These are phyloP conservation scores for Lenwebbia sp. DNA, from an alignment of 345 rosid genomes.

Conservation along the genomic window DNA sequence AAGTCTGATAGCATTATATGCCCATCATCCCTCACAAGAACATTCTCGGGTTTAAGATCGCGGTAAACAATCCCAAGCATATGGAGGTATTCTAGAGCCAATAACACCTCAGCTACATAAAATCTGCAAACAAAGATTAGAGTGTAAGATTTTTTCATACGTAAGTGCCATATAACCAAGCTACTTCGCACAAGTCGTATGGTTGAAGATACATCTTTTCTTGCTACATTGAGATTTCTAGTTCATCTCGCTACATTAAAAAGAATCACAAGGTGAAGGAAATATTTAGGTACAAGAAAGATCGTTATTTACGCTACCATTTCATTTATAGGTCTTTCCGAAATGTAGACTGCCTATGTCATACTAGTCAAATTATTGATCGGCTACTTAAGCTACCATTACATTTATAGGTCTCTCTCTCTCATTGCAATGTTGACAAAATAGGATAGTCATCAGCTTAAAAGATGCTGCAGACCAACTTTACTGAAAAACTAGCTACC, in stretches of 20 bases:
- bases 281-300: neutral
- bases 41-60: conserved; percentile 78
- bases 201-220: neutral
- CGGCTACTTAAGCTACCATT: no score
- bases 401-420: no score
- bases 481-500: neutral
- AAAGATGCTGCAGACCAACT: neutral
- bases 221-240: neutral
- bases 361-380: neutral
- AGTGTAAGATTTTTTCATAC: neutral
- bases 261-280: neutral
- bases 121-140: conserved; percentile 32
- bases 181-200: neutral
- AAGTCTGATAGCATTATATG: conserved; percentile 84
- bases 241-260: neutral
- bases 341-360: neutral
- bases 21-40: conserved; percentile 68
- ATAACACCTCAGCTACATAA: conserved; percentile 66
- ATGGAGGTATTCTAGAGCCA: conserved; percentile 67
- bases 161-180: neutral
- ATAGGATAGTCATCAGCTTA: neutral
- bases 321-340: neutral
- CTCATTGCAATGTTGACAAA: neutral
- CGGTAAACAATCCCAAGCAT: conserved; percentile 77
- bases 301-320: neutral